Evolutionary conservation across 495 filamentous ascomycete species (phyloP).

Genomic region (Hyphodiscus hymeniophilus): DNA sequence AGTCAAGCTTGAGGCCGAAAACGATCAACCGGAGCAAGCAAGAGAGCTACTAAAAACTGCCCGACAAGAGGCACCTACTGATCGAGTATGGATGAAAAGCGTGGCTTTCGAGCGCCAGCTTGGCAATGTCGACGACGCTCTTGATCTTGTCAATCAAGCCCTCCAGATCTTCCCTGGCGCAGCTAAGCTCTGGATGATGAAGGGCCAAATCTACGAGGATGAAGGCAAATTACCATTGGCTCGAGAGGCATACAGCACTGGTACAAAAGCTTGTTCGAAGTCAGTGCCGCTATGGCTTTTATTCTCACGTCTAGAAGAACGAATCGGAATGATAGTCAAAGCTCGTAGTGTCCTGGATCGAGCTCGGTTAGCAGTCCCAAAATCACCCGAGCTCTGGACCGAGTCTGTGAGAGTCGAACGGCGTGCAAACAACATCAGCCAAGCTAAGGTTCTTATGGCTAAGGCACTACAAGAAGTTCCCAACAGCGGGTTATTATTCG

Average conservation of each 20-base stretch:
- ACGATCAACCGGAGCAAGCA: slow-evolving; percentile 69
- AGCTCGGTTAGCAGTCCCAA: slow-evolving; percentile 76
- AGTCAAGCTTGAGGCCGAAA: slow-evolving; percentile 90
- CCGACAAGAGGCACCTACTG: slow-evolving; percentile 78
- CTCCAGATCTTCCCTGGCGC: slow-evolving; percentile 80
- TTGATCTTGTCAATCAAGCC: slow-evolving; percentile 81
- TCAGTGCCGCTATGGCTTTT: slow-evolving; percentile 86
- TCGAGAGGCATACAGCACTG: slow-evolving; percentile 82
- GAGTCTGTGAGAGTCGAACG: slow-evolving; percentile 89
- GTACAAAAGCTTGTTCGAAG: slow-evolving; percentile 76
- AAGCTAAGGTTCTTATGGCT: slow-evolving; percentile 88
- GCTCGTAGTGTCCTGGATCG: slow-evolving; percentile 88
- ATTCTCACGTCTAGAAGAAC: slow-evolving; percentile 80
- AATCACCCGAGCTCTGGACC: slow-evolving; percentile 77
- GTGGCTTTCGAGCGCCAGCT: slow-evolving; percentile 85
- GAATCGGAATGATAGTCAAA: slow-evolving; percentile 74
- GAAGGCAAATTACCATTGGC: slow-evolving; percentile 72
- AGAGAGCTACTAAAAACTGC: slow-evolving; percentile 72
- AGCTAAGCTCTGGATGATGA: slow-evolving; percentile 96
- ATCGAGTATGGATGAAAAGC: slow-evolving; percentile 93
- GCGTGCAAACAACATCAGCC: slow-evolving; percentile 71
- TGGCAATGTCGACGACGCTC: slow-evolving; percentile 65
- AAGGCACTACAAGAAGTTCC: slow-evolving; percentile 84
- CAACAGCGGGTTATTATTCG: slow-evolving; percentile 85
- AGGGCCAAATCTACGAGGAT: slow-evolving; percentile 91